A percentile compares a stretch with the other conserved stretches of the same genome.
Conservation (phyloP, 176 grass and related monocot species). For the Pontederia paniculata region DNA sequence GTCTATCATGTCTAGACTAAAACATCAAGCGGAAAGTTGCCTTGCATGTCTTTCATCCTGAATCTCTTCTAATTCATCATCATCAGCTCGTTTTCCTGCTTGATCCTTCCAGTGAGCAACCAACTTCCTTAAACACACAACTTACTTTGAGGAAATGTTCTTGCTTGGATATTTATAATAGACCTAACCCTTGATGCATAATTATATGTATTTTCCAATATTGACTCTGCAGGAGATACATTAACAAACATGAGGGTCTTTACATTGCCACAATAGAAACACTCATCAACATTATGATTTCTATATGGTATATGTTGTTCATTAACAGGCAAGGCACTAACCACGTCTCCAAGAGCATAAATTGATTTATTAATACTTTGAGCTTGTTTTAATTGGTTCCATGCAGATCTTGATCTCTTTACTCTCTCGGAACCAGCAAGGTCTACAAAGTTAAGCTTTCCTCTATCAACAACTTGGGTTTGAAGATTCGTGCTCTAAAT, state of each 20-base stretch:
- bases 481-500: constrained; percentile 97
- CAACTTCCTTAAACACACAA: constrained; percentile 74
- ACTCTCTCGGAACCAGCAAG: constrained; percentile 99
- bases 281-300: constrained; percentile 99
- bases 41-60: constrained; percentile 51
- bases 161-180: constrained; percentile 90
- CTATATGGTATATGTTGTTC: constrained; percentile 95
- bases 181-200: constrained; percentile 95
- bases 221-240: constrained; percentile 82
- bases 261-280: constrained; percentile 90
- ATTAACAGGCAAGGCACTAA: constrained; percentile 75
- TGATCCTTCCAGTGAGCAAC: constrained; percentile 89
- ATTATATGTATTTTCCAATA: constrained; percentile 87
- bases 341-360: constrained; percentile 89
- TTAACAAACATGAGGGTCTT: constrained; percentile 99
- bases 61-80: constrained; percentile 86
- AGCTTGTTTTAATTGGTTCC: constrained; percentile 95
- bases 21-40: constrained; percentile 18
- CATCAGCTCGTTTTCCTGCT: constrained; percentile 70
- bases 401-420: constrained; percentile 86
- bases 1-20: no score
- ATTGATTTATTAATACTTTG: constrained; percentile 98
- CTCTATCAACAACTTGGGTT: constrained; percentile 82
- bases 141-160: constrained; percentile 75
- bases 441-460: constrained; percentile 99